These are phyloP conservation scores for Neonectria neomacrospora DNA, from an alignment of 2,329 filamentous ascomycete genomes.

Conservation along the genomic window DNA sequence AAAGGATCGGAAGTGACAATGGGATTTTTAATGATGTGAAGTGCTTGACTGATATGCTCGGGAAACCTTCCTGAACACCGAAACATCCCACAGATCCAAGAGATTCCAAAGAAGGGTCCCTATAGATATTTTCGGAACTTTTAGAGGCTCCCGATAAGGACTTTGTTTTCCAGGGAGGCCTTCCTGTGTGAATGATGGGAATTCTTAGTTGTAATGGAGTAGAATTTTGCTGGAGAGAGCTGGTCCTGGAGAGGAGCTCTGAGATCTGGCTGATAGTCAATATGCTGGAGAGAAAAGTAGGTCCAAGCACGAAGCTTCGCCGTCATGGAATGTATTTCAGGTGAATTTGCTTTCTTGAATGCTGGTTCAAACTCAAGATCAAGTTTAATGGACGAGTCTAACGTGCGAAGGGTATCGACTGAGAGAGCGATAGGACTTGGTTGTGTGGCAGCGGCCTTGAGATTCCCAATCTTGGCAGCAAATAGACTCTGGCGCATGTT, in stretches of 20 bases:
- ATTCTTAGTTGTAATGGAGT: neutral
- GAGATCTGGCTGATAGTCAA: neutral
- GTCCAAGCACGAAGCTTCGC: neutral
- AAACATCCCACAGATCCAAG: too few species aligned
- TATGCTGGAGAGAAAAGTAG: neutral
- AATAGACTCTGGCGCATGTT: conserved; percentile 32
- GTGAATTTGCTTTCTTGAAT: neutral
- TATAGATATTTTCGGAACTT: too few species aligned
- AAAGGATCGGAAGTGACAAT: conserved; percentile 20
- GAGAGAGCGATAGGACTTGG: conserved; percentile 32
- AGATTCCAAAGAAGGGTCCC: too few species aligned
- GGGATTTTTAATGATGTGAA: conserved; percentile 1
- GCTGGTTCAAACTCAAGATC: conserved; percentile 34
- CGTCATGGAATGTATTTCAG: neutral
- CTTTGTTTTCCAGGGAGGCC: neutral
- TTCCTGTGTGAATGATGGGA: neutral
- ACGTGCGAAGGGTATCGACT: conserved; percentile 27
- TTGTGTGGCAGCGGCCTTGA: conserved; percentile 24
- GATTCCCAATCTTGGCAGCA: conserved; percentile 25
- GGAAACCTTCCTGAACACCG: too few species aligned
- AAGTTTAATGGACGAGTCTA: conserved; percentile 15
- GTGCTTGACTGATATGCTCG: neutral
- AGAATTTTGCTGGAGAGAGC: neutral
- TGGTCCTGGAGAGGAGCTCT: neutral
- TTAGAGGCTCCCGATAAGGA: too few species aligned